phyloP scores from a whole-genome alignment of 495 filamentous ascomycete genomes.

The Penicillium canariense region DNA sequence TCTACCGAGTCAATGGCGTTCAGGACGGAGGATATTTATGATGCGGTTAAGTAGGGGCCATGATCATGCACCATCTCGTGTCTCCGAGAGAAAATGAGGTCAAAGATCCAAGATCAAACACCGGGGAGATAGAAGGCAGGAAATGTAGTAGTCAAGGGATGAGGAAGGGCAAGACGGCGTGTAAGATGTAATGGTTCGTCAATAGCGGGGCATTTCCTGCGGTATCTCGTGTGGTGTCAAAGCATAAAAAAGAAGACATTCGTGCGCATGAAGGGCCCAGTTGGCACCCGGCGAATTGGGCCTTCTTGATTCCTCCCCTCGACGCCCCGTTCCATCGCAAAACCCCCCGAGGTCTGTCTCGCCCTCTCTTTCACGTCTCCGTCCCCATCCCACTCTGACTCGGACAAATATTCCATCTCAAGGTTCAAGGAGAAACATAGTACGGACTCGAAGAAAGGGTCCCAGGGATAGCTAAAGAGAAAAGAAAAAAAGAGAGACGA shows the following conservation, averaged over 20 bases:
- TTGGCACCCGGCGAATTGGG: conserved; percentile 20
- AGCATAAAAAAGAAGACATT: conserved; percentile 28
- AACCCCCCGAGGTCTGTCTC: conserved; percentile 8
- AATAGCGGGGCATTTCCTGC: conserved; percentile 35
- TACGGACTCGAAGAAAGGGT: conserved; percentile 1
- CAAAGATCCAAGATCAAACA: conserved; percentile 1
- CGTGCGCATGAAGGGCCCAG: conserved; percentile 25
- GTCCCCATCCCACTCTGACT: conserved; percentile 6
- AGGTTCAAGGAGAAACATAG: conserved; percentile 3
- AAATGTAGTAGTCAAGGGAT: not conserved
- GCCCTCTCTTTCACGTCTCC: not conserved
- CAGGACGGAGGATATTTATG: not conserved
- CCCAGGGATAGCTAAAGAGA: conserved; percentile 5
- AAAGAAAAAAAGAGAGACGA: conserved; percentile 9
- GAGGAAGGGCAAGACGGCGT: conserved; percentile 2
- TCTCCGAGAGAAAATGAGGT: not conserved
- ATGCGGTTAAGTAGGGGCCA: not conserved
- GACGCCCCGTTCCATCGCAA: not conserved
- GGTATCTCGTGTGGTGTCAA: conserved; percentile 32
- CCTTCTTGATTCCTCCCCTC: conserved; percentile 6
- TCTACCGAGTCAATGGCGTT: not conserved
- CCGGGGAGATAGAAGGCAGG: not conserved
- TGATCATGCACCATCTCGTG: not conserved
- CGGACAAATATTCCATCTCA: conserved; percentile 5
- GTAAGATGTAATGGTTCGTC: conserved; percentile 28